A percentile compares a stretch with the other conserved stretches of the same genome.
Evolutionary conservation across 305 asterid genomes (phyloP).

Genomic region (Rubia balearica): DNA sequence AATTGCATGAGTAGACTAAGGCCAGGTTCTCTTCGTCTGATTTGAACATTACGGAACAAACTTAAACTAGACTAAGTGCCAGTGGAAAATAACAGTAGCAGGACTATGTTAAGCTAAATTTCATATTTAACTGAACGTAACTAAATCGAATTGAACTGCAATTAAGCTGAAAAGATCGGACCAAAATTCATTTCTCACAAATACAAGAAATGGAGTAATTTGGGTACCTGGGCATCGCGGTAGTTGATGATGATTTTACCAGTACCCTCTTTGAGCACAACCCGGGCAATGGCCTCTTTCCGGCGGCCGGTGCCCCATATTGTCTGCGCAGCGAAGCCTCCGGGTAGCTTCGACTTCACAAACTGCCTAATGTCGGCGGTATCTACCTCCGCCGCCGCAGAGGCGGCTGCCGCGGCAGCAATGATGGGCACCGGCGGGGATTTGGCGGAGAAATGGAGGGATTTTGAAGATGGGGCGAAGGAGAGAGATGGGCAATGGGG

Average conservation of each 20-base stretch:
- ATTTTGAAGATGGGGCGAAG: constrained; percentile 25
- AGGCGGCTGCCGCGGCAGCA: constrained; percentile 35
- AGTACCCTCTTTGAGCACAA: constrained; percentile 84
- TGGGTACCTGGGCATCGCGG: constrained; percentile 75
- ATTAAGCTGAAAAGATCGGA: too few species aligned
- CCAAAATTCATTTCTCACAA: not conserved
- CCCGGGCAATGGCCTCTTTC: constrained; percentile 84
- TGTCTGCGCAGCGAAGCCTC: constrained; percentile 87
- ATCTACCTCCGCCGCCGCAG: constrained; percentile 31
- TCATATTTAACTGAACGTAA: too few species aligned
- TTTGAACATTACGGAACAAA: too few species aligned
- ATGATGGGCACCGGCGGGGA: constrained; percentile 30
- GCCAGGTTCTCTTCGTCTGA: not conserved
- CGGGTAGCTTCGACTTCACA: constrained; percentile 83
- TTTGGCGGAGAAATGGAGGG: constrained; percentile 23
- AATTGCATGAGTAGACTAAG: not conserved
- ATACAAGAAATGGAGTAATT: not conserved
- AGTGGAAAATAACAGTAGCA: too few species aligned
- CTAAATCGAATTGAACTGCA: too few species aligned
- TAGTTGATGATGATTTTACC: constrained; percentile 72
- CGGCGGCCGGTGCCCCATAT: constrained; percentile 80
- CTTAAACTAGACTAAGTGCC: too few species aligned
- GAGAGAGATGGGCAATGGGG: constrained; percentile 31
- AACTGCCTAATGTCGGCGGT: constrained; percentile 43
- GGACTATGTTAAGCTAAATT: too few species aligned